These are phyloP conservation scores for Agroathelia rolfsii DNA, from an alignment of 1,284 basidiomycete genomes.

Conservation along the genomic window DNA sequence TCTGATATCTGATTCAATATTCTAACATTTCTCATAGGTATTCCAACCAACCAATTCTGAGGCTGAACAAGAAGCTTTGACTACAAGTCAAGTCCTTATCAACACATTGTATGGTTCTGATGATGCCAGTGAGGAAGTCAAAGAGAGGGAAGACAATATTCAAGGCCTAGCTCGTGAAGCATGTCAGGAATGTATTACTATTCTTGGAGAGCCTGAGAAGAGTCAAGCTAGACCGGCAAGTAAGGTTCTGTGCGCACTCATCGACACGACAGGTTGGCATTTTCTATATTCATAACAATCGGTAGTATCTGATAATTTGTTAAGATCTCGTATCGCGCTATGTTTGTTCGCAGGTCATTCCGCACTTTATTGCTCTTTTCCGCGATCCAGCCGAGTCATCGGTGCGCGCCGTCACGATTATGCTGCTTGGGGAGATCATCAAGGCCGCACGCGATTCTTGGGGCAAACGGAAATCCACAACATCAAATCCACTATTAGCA, in stretches of 20 bases:
- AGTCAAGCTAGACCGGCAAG: slow-evolving; percentile 79
- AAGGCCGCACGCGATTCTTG: slow-evolving; percentile 41
- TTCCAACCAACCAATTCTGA: slow-evolving; percentile 78
- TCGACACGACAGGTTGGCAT: slow-evolving; percentile 64
- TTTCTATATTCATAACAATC: slow-evolving; percentile 5
- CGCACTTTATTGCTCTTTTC: slow-evolving; percentile 70
- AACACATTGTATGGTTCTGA: slow-evolving; percentile 54
- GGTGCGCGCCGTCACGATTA: slow-evolving; percentile 64
- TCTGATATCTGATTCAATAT: slow-evolving; percentile 2
- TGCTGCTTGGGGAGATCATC: slow-evolving; percentile 50
- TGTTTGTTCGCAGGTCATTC: slow-evolving; percentile 56
- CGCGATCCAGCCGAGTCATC: slow-evolving; percentile 68
- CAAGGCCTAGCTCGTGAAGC: slow-evolving; percentile 62
- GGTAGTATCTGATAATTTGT: slow-evolving; percentile 6
- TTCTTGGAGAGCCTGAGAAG: slow-evolving; percentile 85
- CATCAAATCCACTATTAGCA: slow-evolving; percentile 46
- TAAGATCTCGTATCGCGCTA: slow-evolving; percentile 64
- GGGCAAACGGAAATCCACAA: slow-evolving; percentile 15
- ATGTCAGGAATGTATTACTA: slow-evolving; percentile 70
- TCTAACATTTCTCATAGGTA: slow-evolving; percentile 47
- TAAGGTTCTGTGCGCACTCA: slow-evolving; percentile 69
- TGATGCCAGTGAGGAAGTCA: slow-evolving; percentile 19
- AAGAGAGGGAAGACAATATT: slow-evolving; percentile 30
- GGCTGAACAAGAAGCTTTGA: slow-evolving; percentile 67
- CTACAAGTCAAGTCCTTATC: slow-evolving; percentile 62